These are phyloP conservation scores for Stereocaulon alpinum DNA, from an alignment of 495 filamentous ascomycete genomes.

Conservation along the genomic window DNA sequence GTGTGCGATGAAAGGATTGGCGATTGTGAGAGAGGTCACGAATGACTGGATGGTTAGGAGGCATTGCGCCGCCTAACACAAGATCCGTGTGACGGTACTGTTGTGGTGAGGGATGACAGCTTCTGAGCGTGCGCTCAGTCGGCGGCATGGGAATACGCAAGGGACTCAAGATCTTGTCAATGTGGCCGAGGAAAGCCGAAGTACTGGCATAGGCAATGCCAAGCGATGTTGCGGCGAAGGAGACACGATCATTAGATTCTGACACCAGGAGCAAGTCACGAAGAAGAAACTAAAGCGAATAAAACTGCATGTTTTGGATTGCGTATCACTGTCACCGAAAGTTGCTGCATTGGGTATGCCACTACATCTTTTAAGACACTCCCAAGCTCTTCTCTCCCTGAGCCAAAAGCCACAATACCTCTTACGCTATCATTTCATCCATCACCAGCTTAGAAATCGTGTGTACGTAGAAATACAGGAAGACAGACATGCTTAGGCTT, in stretches of 20 bases:
- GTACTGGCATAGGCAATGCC: too few relatives aligned
- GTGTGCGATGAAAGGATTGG: background rate
- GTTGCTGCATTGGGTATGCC: conserved; percentile 7
- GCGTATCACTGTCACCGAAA: background rate
- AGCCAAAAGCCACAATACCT: background rate
- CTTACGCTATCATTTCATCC: background rate
- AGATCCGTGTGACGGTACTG: too few relatives aligned
- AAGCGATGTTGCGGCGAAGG: too few relatives aligned
- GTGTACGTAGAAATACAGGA: conserved; percentile 16
- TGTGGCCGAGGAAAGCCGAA: too few relatives aligned
- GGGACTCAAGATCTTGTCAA: too few relatives aligned
- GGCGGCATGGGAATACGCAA: background rate
- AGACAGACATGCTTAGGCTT: background rate
- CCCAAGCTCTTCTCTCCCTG: conserved; percentile 6
- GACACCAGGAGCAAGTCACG: too few relatives aligned
- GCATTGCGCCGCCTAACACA: background rate
- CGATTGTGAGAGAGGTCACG: too few relatives aligned
- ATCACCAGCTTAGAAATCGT: background rate
- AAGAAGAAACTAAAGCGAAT: background rate
- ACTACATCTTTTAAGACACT: conserved; percentile 2
- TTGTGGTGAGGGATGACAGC: too few relatives aligned
- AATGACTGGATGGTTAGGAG: background rate
- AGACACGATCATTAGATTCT: too few relatives aligned
- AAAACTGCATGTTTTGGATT: background rate
- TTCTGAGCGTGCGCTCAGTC: background rate